Evolutionary conservation across 257 asterid species (phyloP), one percentile per base, ranked within the genome.

Genomic region (Petunia secreta): DNA sequence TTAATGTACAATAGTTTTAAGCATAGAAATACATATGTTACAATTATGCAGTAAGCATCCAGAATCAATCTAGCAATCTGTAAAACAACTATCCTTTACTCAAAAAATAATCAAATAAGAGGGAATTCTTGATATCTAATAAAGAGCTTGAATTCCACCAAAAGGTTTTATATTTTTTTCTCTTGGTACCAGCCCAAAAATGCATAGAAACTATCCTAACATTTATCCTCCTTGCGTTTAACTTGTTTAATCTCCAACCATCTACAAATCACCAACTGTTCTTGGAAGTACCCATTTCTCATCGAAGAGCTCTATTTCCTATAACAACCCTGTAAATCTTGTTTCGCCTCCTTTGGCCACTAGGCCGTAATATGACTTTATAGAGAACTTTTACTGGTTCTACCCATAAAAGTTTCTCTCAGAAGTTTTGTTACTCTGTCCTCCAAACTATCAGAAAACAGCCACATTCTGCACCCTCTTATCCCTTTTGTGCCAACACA

Each of bases 161-260:
- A 44, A 67, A n/a, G 39, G 39, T 5, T 16, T 68, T 68, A 7
- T 68, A 68, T 43, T 68, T 16, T 25, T 2, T 68, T 11, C 38
- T 52, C 46, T 43, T 1, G 4, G 1, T 36, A 68, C 55, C 75
- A 43, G 75, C 57, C 40, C 43, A 44, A 68, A 15, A 43, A n/a
- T 43, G 39, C 40, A 43, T 44, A 44, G 25, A n/a, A 68, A 68
- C 9, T 43, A n/a, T 68, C 75, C 43, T 8, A 68, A 43, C 14
- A 68, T 66, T 66, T 68, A 7, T 68, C 75, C 57, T 68, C n/a
- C 55, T 50, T 50, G 13, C 40, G 16, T 68, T 44, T 43, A 41
- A 68, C 57, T 68, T 68, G 75, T 68, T 68, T 55, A 44, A 8
- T 68, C 57, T 66, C 57, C 75, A 68, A n/a, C 14, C 38, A 43